A percentile compares a stretch with the other conserved stretches of the same genome.
Conservation (phyloP, 768 basidiomycete genomes). For the Podaxis carcinomalis region DNA sequence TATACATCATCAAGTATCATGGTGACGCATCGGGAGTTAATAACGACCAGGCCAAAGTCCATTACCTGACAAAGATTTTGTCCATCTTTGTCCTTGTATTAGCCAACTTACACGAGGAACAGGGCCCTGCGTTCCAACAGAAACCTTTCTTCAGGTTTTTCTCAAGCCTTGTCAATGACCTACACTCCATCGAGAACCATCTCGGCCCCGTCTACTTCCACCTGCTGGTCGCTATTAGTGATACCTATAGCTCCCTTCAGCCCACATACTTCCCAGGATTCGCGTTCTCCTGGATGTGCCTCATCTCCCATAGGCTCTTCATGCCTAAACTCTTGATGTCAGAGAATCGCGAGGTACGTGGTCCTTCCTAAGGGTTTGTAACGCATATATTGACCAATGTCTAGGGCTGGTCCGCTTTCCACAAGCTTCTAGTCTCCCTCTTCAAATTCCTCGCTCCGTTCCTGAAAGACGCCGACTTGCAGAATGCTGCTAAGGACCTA, state of each 20-base stretch:
- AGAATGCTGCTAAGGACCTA: constrained; percentile 76
- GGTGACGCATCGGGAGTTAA: constrained; percentile 92
- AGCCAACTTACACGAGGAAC: constrained; percentile 93
- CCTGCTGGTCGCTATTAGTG: constrained; percentile 82
- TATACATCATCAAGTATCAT: constrained; percentile 99
- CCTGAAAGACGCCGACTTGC: constrained; percentile 77
- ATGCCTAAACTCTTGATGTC: constrained; percentile 92
- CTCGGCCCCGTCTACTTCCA: constrained; percentile 90
- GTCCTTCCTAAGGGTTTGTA: not conserved
- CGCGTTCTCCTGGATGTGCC: constrained; percentile 96
- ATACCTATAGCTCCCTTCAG: constrained; percentile 93
- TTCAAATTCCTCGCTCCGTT: constrained; percentile 95
- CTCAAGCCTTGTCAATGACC: constrained; percentile 90
- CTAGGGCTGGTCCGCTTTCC: constrained; percentile 93
- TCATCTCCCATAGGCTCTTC: constrained; percentile 94
- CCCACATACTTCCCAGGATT: constrained; percentile 97
- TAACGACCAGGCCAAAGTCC: constrained; percentile 92
- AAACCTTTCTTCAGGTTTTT: constrained; percentile 99
- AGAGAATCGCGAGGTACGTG: constrained; percentile 77
- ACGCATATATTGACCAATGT: constrained; percentile 8
- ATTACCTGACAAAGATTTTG: constrained; percentile 94
- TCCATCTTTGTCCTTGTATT: constrained; percentile 96
- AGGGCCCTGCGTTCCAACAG: constrained; percentile 87
- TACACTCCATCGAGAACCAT: constrained; percentile 80
- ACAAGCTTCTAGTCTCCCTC: constrained; percentile 87